phyloP scores from a whole-genome alignment of 345 rosid species.

The Leavenworthia alabamica region DNA sequence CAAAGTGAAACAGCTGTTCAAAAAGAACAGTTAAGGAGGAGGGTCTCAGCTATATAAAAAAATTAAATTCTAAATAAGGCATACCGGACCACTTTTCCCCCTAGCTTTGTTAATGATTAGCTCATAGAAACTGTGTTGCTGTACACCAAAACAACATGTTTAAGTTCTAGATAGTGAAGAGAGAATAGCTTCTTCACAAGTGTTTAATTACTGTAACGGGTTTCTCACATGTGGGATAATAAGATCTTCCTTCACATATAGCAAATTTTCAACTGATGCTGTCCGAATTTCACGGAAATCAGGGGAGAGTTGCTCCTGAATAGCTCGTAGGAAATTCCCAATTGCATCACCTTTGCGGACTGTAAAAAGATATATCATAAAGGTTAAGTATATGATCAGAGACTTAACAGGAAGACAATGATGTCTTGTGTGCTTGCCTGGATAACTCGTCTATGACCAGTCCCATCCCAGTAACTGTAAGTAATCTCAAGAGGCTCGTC shows the following conservation, averaged over 20 bases:
- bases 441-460: conserved; percentile 90
- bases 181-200: background rate
- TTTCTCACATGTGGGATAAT: conserved; percentile 92
- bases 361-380: conserved; percentile 9
- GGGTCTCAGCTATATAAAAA: background rate
- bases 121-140: conserved; percentile 99
- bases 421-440: conserved; percentile 46
- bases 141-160: conserved; percentile 17
- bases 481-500: conserved; percentile 95
- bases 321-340: conserved; percentile 83
- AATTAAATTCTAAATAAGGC: background rate
- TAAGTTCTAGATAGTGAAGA: background rate
- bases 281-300: conserved; percentile 97
- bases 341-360: conserved; percentile 83
- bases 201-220: background rate
- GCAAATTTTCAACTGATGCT: conserved; percentile 85
- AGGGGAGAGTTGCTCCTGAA: conserved; percentile 97
- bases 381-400: background rate
- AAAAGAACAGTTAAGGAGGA: background rate
- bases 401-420: background rate
- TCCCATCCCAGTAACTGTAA: conserved; percentile 99
- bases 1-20: conserved; percentile 91
- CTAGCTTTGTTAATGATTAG: conserved; percentile 92
- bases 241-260: conserved; percentile 96
- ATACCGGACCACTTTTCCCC: conserved; percentile 99